Conservation (phyloP, 148 eudicot genomes). For the Silene uniflora region DNA sequence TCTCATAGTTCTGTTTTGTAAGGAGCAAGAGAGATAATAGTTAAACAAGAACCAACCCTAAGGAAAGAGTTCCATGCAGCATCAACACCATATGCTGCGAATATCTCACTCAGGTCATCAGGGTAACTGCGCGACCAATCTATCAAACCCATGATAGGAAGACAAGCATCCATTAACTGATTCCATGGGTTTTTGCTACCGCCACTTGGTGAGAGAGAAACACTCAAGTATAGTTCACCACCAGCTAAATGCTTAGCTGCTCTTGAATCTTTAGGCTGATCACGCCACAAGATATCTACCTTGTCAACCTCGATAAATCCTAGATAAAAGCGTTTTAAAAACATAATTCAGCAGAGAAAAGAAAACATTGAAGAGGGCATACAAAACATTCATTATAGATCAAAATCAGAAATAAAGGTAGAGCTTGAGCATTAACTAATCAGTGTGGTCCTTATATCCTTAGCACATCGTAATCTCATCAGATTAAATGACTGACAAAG, state of each 20-base stretch:
- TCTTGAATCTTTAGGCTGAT: constrained; percentile 36
- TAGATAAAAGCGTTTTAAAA: constrained; percentile 15
- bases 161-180: constrained; percentile 55
- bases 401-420: background rate
- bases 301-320: constrained; percentile 72
- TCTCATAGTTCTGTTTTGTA: background rate
- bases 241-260: constrained; percentile 21
- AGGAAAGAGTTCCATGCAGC: constrained; percentile 62
- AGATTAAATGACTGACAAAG: background rate
- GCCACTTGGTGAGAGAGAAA: constrained; percentile 46
- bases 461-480: background rate
- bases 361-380: constrained; percentile 6
- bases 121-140: constrained; percentile 96
- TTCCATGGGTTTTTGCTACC: constrained; percentile 53
- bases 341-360: background rate
- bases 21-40: background rate
- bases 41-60: constrained; percentile 42
- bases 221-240: constrained; percentile 69
- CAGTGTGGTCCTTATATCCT: background rate
- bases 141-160: constrained; percentile 65
- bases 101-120: constrained; percentile 67
- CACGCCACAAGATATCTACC: constrained; percentile 84
- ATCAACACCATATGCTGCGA: constrained; percentile 60
- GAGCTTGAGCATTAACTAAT: no score
- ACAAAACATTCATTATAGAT: constrained; percentile 5